Conservation (phyloP, 2,329 filamentous ascomycete genomes). For the Fusarium temperatum region DNA sequence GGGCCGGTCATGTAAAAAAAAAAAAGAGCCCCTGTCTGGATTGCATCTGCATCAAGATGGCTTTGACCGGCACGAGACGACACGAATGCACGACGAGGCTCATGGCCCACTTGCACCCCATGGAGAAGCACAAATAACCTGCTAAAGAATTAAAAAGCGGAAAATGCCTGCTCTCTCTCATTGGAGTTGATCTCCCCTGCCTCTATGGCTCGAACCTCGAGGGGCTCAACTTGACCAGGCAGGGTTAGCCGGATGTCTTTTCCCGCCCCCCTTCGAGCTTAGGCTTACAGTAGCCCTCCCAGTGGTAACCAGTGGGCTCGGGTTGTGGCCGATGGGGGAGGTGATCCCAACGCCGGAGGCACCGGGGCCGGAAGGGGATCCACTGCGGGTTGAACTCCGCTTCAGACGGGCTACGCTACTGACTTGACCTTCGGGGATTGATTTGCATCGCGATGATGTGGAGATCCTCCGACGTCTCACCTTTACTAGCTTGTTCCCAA, state of each 20-base stretch:
- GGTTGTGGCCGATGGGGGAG: constrained; percentile 41
- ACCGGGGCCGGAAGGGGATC: constrained; percentile 34
- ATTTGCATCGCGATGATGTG: constrained; percentile 36
- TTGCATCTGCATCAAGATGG: constrained; percentile 13
- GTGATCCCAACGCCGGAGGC: constrained; percentile 27
- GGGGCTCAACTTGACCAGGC: constrained; percentile 7
- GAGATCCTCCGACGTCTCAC: constrained; percentile 25
- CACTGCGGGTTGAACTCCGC: constrained; percentile 36
- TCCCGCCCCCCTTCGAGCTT: constrained; percentile 36
- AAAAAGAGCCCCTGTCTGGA: constrained; percentile 9
- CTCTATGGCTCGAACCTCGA: background rate
- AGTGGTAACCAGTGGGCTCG: constrained; percentile 32
- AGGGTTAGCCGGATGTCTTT: constrained; percentile 31
- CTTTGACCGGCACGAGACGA: constrained; percentile 36
- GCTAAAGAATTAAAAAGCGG: background rate
- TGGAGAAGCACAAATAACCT: constrained; percentile 21
- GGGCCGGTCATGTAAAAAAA: constrained; percentile 21
- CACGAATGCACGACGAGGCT: constrained; percentile 4
- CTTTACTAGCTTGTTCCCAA: constrained; percentile 17
- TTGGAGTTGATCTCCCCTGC: background rate
- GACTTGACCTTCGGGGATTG: constrained; percentile 35
- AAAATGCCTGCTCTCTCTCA: background rate
- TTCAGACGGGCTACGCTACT: constrained; percentile 29
- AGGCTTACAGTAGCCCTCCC: background rate
- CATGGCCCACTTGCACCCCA: constrained; percentile 30